Conservation (phyloP, 176 grass and related monocot species). For the barley (Hordeum vulgare) region DNA sequence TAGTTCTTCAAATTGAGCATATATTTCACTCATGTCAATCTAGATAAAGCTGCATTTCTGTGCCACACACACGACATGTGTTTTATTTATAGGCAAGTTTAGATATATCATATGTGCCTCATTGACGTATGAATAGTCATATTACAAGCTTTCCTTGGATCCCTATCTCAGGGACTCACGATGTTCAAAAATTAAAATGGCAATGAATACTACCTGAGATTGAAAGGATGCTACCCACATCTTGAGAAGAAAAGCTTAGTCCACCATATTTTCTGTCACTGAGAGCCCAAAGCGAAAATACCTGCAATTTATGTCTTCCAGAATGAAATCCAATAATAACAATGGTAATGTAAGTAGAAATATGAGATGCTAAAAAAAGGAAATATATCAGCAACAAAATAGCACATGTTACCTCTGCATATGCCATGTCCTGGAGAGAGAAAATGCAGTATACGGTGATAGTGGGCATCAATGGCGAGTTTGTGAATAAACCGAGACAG, state of each 20-base stretch:
- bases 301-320: conserved; percentile 35
- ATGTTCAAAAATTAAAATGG: not conserved
- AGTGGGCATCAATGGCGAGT: conserved; percentile 81
- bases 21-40: not conserved
- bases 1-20: conserved; percentile 5
- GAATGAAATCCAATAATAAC: conserved; percentile 25
- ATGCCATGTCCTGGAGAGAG: conserved; percentile 89
- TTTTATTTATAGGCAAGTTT: not conserved
- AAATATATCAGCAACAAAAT: conserved; percentile 11
- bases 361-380: conserved; percentile 4
- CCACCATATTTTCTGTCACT: conserved; percentile 78
- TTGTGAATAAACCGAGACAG: conserved; percentile 62
- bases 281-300: conserved; percentile 91
- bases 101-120: not conserved
- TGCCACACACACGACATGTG: not conserved
- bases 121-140: not conserved
- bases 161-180: not conserved
- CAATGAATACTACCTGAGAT: conserved; percentile 48
- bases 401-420: conserved; percentile 60
- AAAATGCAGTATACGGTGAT: conserved; percentile 85
- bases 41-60: not conserved
- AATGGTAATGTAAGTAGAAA: not conserved
- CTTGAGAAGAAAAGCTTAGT: conserved; percentile 79
- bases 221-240: conserved; percentile 80
- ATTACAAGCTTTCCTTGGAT: not conserved